phyloP scores from a whole-genome alignment of 2,329 filamentous ascomycete species.

The Beauveria varroae region DNA sequence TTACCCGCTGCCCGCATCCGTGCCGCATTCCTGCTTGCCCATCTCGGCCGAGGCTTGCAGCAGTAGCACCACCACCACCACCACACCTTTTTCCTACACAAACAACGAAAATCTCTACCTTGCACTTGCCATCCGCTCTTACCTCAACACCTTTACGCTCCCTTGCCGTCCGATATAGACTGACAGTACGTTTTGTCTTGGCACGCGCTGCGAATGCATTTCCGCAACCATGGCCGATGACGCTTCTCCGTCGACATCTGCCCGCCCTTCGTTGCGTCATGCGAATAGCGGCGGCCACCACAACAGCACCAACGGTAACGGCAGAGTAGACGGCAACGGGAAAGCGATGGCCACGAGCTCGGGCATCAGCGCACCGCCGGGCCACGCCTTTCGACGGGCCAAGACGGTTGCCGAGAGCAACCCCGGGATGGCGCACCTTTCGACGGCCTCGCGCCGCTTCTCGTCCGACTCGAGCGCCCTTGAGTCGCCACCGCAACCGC shows the following conservation, averaged over 20 bases:
- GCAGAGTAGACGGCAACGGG: background rate
- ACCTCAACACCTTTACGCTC: background rate
- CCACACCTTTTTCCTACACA: background rate
- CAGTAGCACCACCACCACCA: background rate
- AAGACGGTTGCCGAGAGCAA: constrained; percentile 30
- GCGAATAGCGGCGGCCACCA: background rate
- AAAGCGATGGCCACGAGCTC: constrained; percentile 1
- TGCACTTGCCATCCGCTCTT: background rate
- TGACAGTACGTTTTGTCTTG: too few species aligned
- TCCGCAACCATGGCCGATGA: constrained; percentile 15
- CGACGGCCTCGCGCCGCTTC: constrained; percentile 15
- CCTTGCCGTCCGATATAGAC: too few species aligned
- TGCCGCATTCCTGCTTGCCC: background rate
- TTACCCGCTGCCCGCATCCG: background rate
- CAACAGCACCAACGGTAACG: background rate
- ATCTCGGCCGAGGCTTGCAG: background rate
- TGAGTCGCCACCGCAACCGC: constrained; percentile 18
- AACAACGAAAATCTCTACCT: background rate
- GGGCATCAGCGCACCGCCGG: constrained; percentile 17
- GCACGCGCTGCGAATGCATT: background rate
- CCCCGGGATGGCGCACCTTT: constrained; percentile 16
- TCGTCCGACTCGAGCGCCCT: constrained; percentile 21
- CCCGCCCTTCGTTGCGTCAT: constrained; percentile 8
- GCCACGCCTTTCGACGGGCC: constrained; percentile 34
- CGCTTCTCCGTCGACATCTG: constrained; percentile 9